phyloP scores from a whole-genome alignment of 1,284 basidiomycete species.

The Leccinum pachyderme region DNA sequence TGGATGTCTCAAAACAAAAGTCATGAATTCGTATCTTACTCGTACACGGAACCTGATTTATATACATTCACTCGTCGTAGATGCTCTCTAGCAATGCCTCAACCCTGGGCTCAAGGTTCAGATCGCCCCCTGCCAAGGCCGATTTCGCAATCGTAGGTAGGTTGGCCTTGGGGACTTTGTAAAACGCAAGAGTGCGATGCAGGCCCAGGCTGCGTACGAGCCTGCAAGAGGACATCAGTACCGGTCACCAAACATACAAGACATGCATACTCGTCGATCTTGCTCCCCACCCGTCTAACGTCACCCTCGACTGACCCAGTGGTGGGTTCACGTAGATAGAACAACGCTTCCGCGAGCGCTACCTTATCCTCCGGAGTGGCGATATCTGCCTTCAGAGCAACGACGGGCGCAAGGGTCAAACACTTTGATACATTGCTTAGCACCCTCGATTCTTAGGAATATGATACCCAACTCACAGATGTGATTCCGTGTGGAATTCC shows the following conservation, averaged over 20 bases:
- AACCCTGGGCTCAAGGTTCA: conserved; percentile 35
- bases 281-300: conserved; percentile 47
- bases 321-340: conserved; percentile 55
- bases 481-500: conserved; percentile 81
- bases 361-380: conserved; percentile 59
- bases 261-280: conserved; percentile 51
- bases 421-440: conserved; percentile 46
- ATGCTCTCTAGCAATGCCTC: conserved; percentile 48
- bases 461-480: conserved; percentile 46
- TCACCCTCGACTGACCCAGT: conserved; percentile 62
- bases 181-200: conserved; percentile 52
- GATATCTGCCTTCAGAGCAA: conserved; percentile 55
- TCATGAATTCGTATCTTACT: conserved; percentile 15
- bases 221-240: conserved; percentile 30
- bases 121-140: conserved; percentile 44
- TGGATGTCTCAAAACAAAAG: conserved; percentile 8
- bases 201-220: conserved; percentile 60
- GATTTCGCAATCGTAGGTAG: conserved; percentile 49
- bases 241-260: not conserved
- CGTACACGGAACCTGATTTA: not conserved
- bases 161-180: conserved; percentile 58
- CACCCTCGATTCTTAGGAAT: conserved; percentile 10
- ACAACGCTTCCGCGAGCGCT: conserved; percentile 52
- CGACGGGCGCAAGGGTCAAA: conserved; percentile 67
- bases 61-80: conserved; percentile 31